Conservation (phyloP, 345 rosid genomes). For the Syzygium aromaticum region DNA sequence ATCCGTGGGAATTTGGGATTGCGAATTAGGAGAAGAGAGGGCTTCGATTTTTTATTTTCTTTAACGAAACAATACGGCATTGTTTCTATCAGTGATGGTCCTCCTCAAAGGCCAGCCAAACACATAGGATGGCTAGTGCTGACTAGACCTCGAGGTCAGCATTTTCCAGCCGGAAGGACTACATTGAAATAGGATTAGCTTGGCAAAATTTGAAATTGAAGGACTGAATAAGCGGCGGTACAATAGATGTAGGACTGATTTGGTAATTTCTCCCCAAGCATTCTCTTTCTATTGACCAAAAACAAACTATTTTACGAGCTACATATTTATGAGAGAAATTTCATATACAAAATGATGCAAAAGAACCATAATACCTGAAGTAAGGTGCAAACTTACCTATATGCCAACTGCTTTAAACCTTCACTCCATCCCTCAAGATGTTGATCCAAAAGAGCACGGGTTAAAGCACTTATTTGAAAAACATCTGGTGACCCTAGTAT, state of each 20-base stretch:
- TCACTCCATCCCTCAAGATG: constrained; percentile 86
- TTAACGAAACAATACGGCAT: not conserved
- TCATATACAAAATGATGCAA: not conserved
- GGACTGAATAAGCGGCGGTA: not conserved
- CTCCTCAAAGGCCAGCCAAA: not conserved
- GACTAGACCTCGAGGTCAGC: not conserved
- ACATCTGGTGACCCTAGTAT: constrained; percentile 86
- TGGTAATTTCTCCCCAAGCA: not conserved
- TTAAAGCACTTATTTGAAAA: constrained; percentile 59
- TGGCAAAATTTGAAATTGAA: not conserved
- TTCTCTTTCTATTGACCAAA: not conserved
- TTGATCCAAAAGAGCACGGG: constrained; percentile 73
- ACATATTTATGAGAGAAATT: not conserved
- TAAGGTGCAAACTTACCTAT: constrained; percentile 45
- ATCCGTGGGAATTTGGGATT: not conserved
- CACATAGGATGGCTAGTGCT: not conserved
- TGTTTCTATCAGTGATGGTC: not conserved
- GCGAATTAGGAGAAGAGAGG: not conserved
- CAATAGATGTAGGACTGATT: not conserved
- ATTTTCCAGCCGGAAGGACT: not conserved
- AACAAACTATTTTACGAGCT: not conserved
- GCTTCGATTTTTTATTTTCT: not conserved
- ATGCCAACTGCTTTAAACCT: constrained; percentile 77
- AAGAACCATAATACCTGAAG: not conserved
- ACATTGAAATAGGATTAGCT: not conserved